These are phyloP conservation scores for Pseudoscleropodium purum DNA, from an alignment of 225 moss, liverwort and hornwort genomes.

Conservation along the genomic window DNA sequence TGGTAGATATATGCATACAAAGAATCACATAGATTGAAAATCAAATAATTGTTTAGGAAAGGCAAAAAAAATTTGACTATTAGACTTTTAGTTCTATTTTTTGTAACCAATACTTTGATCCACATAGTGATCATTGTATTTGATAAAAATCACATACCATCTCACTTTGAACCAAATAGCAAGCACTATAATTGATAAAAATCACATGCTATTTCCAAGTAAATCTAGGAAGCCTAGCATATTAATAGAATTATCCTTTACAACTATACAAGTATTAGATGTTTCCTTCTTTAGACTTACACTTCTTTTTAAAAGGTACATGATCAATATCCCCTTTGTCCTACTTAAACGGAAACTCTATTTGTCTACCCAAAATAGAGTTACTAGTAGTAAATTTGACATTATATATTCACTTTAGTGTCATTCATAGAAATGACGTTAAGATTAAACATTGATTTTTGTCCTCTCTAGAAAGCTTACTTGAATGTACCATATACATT, in stretches of 20 bases:
- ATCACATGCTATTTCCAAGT: background rate
- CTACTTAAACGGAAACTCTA: background rate
- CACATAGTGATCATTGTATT: background rate
- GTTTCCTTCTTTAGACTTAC: background rate
- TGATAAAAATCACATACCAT: background rate
- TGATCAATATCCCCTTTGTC: accelerated
- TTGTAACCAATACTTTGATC: background rate
- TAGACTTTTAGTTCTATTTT: background rate
- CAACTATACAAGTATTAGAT: background rate
- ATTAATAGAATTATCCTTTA: background rate
- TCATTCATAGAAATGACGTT: background rate
- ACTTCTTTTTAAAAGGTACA: accelerated
- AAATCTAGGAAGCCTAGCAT: too few species aligned
- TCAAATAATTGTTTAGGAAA: background rate
- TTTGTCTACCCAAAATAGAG: background rate
- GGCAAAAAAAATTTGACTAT: background rate
- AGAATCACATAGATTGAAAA: background rate
- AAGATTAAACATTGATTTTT: background rate
- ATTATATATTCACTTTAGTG: background rate
- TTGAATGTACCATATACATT: conserved; percentile 5
- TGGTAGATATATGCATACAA: background rate
- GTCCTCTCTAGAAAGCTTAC: background rate
- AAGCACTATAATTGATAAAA: background rate
- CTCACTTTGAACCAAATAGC: background rate
- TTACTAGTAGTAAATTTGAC: background rate